A percentile compares a stretch with the other conserved stretches of the same genome.
These are phyloP conservation scores for Terana coerulea DNA, from an alignment of 768 basidiomycete genomes.

Conservation along the genomic window DNA sequence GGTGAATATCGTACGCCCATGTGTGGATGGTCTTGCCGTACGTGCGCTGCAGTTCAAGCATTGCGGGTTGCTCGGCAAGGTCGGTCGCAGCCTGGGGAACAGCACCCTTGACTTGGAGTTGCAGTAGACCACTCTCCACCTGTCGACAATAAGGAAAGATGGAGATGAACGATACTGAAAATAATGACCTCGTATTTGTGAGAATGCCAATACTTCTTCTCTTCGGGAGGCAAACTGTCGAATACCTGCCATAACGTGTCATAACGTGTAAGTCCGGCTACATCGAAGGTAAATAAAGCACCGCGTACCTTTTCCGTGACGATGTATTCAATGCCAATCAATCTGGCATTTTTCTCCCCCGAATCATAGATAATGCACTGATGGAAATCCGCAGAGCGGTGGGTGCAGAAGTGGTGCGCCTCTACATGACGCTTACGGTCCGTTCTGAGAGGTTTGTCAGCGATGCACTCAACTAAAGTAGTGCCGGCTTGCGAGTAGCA, in stretches of 20 bases:
- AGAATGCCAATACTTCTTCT: constrained; percentile 52
- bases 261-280: background rate
- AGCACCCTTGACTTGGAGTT: constrained; percentile 27
- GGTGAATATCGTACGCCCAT: constrained; percentile 35
- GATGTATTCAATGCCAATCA: constrained; percentile 55
- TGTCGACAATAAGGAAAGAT: constrained; percentile 1
- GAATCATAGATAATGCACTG: constrained; percentile 46
- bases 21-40: constrained; percentile 46
- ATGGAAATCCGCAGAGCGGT: constrained; percentile 34
- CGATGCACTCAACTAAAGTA: background rate
- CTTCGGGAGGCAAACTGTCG: constrained; percentile 36
- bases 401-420: constrained; percentile 44
- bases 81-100: constrained; percentile 31
- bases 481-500: constrained; percentile 24
- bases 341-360: constrained; percentile 37
- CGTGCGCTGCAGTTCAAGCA: constrained; percentile 42
- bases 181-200: constrained; percentile 41
- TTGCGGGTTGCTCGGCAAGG: constrained; percentile 33
- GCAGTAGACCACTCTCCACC: constrained; percentile 33
- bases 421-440: constrained; percentile 34
- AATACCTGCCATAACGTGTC: constrained; percentile 28
- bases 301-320: constrained; percentile 35
- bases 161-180: background rate
- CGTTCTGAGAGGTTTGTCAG: constrained; percentile 16
- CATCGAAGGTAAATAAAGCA: background rate